Percentiles rank a stretch among this genome's conserved stretches.
Evolutionary conservation across 148 eudicot species (phyloP).

Genomic region (Nyssa sinensis): DNA sequence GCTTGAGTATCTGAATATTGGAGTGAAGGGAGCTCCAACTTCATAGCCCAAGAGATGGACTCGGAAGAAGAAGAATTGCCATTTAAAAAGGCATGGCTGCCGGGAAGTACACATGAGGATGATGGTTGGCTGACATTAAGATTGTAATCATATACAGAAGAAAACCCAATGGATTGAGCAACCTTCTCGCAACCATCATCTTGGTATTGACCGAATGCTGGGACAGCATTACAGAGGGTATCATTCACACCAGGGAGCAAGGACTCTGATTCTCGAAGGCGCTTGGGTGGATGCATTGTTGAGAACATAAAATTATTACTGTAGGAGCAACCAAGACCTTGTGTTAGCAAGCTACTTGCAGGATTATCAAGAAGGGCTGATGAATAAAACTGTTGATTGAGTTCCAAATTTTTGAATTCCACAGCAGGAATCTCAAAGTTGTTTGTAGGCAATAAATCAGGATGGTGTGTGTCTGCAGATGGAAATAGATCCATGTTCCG

Average conservation of each 20-base stretch:
- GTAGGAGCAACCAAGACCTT: conserved; percentile 31
- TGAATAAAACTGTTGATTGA: conserved; percentile 38
- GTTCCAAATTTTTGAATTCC: conserved; percentile 46
- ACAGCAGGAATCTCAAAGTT: conserved; percentile 47
- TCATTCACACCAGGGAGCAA: conserved; percentile 23
- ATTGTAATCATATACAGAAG: conserved; percentile 40
- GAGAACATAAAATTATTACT: conserved; percentile 31
- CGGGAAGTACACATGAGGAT: conserved; percentile 36
- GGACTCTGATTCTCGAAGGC: conserved; percentile 50
- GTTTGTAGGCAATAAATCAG: conserved; percentile 35
- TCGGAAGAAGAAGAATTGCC: conserved; percentile 71
- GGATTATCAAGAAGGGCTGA: conserved; percentile 39
- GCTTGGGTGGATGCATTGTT: conserved; percentile 49
- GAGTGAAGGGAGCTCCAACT: conserved; percentile 99
- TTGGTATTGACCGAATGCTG: conserved; percentile 36
- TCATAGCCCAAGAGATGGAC: conserved; percentile 63
- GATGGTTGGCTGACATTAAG: conserved; percentile 27
- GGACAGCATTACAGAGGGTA: conserved; percentile 25
- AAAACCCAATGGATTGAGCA: conserved; percentile 35
- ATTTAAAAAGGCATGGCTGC: conserved; percentile 71
- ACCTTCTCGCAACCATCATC: conserved; percentile 22
- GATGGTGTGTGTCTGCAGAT: conserved; percentile 30
- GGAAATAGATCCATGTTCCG: conserved; percentile 30
- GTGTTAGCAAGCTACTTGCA: conserved; percentile 30
- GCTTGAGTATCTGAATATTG: conserved; percentile 56